phyloP scores from a whole-genome alignment of 345 rosid species.

The Fremontodendron californicum region DNA sequence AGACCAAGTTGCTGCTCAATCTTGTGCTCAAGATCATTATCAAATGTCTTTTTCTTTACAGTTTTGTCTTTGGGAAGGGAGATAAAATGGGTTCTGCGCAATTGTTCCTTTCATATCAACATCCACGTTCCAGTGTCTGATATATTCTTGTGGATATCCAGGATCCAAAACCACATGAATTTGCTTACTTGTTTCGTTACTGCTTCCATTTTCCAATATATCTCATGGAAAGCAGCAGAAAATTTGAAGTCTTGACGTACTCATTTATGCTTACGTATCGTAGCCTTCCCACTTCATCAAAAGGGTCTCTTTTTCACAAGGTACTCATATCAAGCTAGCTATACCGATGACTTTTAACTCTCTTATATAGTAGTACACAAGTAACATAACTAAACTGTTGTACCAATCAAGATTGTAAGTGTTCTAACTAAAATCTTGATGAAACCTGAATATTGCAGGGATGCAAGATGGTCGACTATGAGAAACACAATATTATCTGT shows the following conservation, averaged over 20 bases:
- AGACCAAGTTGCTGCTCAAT: neutral
- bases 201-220: neutral
- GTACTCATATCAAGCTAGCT: conserved; percentile 24
- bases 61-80: neutral
- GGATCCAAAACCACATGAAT: neutral
- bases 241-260: neutral
- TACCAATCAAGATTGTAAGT: neutral
- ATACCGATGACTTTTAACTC: neutral
- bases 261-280: no score
- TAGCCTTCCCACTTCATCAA: conserved; percentile 92
- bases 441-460: conserved; percentile 41
- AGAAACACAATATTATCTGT: conserved; percentile 78
- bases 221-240: neutral
- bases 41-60: neutral
- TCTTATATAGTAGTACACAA: neutral
- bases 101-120: neutral
- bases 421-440: neutral
- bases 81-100: neutral
- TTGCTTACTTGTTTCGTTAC: neutral
- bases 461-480: conserved; percentile 83
- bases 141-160: conserved; percentile 4
- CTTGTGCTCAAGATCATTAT: neutral
- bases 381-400: neutral
- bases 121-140: neutral
- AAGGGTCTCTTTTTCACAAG: conserved; percentile 95